Percentiles rank a stretch among this genome's conserved stretches.
These are phyloP conservation scores for Stromatinia cepivora DNA, from an alignment of 2,329 filamentous ascomycete genomes.

Conservation along the genomic window DNA sequence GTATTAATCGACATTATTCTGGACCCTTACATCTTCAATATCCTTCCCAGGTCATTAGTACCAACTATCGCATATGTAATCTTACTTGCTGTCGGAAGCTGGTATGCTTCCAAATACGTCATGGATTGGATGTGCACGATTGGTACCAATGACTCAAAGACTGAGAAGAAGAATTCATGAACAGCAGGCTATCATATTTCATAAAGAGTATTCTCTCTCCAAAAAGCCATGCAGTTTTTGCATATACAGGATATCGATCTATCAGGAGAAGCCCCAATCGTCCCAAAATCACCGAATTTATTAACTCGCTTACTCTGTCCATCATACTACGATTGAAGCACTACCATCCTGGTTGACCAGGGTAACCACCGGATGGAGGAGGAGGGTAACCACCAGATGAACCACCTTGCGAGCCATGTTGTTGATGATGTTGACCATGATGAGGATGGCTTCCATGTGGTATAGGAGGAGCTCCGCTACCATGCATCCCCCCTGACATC, in stretches of 20 bases:
- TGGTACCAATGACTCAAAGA: conserved; percentile 13
- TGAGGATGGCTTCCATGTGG: conserved; percentile 24
- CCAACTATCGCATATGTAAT: conserved; percentile 70
- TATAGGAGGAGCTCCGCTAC: conserved; percentile 19
- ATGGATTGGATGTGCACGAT: conserved; percentile 31
- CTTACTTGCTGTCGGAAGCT: conserved; percentile 52
- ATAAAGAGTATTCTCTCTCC: not conserved
- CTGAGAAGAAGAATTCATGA: conserved; percentile 30
- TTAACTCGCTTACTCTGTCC: not conserved
- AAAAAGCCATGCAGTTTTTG: conserved; percentile 1
- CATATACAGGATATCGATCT: conserved; percentile 22
- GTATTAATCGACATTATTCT: conserved; percentile 81
- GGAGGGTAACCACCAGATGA: conserved; percentile 19
- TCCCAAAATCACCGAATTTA: conserved; percentile 13
- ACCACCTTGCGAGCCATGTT: conserved; percentile 23
- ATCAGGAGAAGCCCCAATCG: not conserved
- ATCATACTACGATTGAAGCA: conserved; percentile 5
- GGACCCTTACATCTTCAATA: conserved; percentile 79
- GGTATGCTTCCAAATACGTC: conserved; percentile 37
- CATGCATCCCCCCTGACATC: conserved; percentile 16
- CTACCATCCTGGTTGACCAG: conserved; percentile 22
- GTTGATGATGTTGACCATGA: conserved; percentile 22
- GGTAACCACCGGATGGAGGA: conserved; percentile 17
- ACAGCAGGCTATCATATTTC: conserved; percentile 2
- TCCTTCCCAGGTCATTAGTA: conserved; percentile 75